These are phyloP conservation scores for Elasticomyces elasticus DNA, from an alignment of 495 filamentous ascomycete species.

Conservation along the genomic window DNA sequence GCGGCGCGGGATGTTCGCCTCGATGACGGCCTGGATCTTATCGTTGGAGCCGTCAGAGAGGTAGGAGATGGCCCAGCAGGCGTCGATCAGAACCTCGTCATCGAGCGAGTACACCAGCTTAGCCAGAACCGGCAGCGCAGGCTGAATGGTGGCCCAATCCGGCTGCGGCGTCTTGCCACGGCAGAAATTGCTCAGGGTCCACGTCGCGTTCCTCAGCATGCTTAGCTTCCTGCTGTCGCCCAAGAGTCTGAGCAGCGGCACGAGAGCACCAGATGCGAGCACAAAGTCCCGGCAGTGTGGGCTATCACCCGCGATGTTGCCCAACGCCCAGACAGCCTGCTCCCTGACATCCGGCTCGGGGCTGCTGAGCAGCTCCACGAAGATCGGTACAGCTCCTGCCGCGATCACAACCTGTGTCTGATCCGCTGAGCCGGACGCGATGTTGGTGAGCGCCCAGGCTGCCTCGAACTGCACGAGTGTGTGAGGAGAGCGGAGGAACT, in stretches of 20 bases:
- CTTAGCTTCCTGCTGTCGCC: slow-evolving; percentile 97
- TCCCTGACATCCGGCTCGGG: slow-evolving; percentile 97
- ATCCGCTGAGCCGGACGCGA: slow-evolving; percentile 90
- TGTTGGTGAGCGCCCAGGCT: slow-evolving; percentile 98
- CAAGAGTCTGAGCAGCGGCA: slow-evolving; percentile 75
- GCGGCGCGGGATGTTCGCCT: slow-evolving; percentile 92
- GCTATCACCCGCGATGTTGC: slow-evolving; percentile 99
- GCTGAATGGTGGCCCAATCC: slow-evolving; percentile 92
- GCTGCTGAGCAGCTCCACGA: slow-evolving; percentile 88
- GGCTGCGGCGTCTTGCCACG: slow-evolving; percentile 99
- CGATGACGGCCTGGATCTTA: slow-evolving; percentile 99
- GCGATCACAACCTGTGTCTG: slow-evolving; percentile 99
- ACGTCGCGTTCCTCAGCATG: slow-evolving; percentile 98
- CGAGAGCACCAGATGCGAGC: slow-evolving; percentile 76
- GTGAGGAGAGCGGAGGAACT: slow-evolving; percentile 96
- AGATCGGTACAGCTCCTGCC: slow-evolving; percentile 95
- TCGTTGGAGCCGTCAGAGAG: slow-evolving; percentile 98
- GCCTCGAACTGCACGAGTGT: slow-evolving; percentile 99
- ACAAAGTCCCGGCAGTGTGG: slow-evolving; percentile 95
- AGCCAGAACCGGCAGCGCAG: slow-evolving; percentile 89
- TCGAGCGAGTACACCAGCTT: slow-evolving; percentile 98
- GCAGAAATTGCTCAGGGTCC: slow-evolving; percentile 99
- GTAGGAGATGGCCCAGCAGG: slow-evolving; percentile 99
- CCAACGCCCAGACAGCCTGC: slow-evolving; percentile 97
- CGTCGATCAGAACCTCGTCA: slow-evolving; percentile 97